Conservation (phyloP, 257 asterid genomes). For the Nicotiana tabacum region DNA sequence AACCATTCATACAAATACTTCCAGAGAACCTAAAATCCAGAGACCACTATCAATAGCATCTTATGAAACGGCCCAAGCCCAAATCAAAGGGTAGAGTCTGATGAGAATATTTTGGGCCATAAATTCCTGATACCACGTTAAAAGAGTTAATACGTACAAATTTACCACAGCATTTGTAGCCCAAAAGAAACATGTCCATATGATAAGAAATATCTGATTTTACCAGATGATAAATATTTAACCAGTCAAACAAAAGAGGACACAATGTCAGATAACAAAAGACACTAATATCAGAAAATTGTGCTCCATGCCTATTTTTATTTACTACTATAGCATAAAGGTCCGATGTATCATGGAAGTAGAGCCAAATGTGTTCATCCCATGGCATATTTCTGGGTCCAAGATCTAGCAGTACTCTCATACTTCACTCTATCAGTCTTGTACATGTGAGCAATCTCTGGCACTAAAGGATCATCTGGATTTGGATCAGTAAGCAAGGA, state of each 20-base stretch:
- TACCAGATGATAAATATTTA: neutral
- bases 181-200: neutral
- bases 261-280: neutral
- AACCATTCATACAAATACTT: too few relatives aligned
- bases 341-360: neutral
- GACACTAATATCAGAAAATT: neutral
- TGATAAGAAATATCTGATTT: neutral
- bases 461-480: constrained; percentile 81
- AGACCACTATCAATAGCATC: too few relatives aligned
- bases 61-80: neutral
- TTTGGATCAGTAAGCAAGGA: constrained; percentile 84
- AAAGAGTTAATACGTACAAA: neutral
- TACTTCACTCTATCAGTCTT: constrained; percentile 64
- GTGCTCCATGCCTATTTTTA: neutral
- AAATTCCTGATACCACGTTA: neutral
- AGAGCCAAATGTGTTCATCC: constrained; percentile 27
- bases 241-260: neutral
- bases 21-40: too few relatives aligned
- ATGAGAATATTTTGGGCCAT: neutral
- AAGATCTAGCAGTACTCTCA: constrained; percentile 66
- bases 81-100: neutral
- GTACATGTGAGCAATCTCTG: constrained; percentile 79
- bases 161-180: neutral
- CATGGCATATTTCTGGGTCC: constrained; percentile 87
- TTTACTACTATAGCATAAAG: neutral